Conservation (phyloP, 768 basidiomycete species). For the Xerocomellus chrysenteron region DNA sequence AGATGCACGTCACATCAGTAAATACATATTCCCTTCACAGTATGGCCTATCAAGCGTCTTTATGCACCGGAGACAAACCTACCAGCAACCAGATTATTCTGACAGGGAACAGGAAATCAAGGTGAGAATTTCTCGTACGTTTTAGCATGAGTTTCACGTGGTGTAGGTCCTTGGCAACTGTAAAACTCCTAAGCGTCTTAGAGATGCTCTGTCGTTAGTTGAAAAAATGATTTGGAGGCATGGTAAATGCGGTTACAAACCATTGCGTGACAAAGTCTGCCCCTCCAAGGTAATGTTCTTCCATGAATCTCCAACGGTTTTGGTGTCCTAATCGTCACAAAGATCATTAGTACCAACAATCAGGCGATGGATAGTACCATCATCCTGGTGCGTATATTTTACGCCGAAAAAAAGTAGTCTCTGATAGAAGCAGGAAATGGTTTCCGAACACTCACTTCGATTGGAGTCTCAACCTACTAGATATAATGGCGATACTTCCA, state of each 20-base stretch:
- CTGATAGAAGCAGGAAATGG: constrained; percentile 55
- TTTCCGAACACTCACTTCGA: constrained; percentile 66
- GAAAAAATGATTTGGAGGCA: constrained; percentile 69
- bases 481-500: constrained; percentile 40
- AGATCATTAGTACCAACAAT: constrained; percentile 42
- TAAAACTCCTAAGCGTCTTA: constrained; percentile 77
- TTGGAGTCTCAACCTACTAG: constrained; percentile 51
- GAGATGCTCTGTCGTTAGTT: constrained; percentile 48
- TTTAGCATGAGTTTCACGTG: background rate
- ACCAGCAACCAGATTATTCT: constrained; percentile 48
- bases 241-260: constrained; percentile 64
- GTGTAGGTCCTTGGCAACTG: constrained; percentile 41
- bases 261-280: constrained; percentile 63
- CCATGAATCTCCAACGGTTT: background rate
- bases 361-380: constrained; percentile 55
- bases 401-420: background rate
- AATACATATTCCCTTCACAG: constrained; percentile 84
- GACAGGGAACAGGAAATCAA: constrained; percentile 72
- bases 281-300: constrained; percentile 65
- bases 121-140: constrained; percentile 36
- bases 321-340: background rate
- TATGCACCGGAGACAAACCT: constrained; percentile 23
- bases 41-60: constrained; percentile 69
- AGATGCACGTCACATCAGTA: constrained; percentile 63
- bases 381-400: constrained; percentile 51